Conservation (phyloP, 176 grass and related monocot genomes). For the Eragrostis nindensis region DNA sequence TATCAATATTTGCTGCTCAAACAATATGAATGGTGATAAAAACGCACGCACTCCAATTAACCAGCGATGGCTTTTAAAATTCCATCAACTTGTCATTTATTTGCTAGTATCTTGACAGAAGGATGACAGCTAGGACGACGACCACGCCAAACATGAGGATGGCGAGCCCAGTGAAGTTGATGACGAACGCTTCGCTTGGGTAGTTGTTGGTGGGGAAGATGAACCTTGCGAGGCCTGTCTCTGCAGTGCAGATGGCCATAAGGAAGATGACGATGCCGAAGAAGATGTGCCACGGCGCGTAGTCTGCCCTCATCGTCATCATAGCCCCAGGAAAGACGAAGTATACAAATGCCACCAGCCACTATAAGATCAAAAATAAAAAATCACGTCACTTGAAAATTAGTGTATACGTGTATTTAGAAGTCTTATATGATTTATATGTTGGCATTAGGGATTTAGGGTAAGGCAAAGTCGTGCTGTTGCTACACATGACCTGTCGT, state of each 20-base stretch:
- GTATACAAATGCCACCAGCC: conserved; percentile 53
- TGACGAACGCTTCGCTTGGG: conserved; percentile 28
- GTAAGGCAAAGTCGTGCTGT: too few species aligned
- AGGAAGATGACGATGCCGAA: conserved; percentile 60
- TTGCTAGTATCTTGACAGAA: conserved; percentile 49
- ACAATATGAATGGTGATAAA: not conserved
- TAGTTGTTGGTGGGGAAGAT: not conserved
- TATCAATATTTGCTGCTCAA: not conserved
- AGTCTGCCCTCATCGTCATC: conserved; percentile 62
- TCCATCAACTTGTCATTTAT: not conserved
- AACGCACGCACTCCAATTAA: not conserved
- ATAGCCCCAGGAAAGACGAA: conserved; percentile 46
- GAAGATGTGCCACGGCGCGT: conserved; percentile 63
- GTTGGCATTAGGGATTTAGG: too few species aligned
- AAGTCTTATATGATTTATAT: too few species aligned
- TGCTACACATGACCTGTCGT: too few species aligned
- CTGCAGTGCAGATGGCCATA: conserved; percentile 47
- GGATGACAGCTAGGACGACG: conserved; percentile 39
- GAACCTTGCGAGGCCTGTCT: conserved; percentile 40
- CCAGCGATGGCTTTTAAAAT: not conserved
- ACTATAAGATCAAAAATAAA: conserved; percentile 25
- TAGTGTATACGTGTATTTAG: too few species aligned
- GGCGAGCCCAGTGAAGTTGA: conserved; percentile 46
- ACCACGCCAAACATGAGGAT: conserved; percentile 47
- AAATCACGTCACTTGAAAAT: too few species aligned